Evolutionary conservation across 164 flowering plant species (phyloP).

Genomic region (Vitis vinifera): DNA sequence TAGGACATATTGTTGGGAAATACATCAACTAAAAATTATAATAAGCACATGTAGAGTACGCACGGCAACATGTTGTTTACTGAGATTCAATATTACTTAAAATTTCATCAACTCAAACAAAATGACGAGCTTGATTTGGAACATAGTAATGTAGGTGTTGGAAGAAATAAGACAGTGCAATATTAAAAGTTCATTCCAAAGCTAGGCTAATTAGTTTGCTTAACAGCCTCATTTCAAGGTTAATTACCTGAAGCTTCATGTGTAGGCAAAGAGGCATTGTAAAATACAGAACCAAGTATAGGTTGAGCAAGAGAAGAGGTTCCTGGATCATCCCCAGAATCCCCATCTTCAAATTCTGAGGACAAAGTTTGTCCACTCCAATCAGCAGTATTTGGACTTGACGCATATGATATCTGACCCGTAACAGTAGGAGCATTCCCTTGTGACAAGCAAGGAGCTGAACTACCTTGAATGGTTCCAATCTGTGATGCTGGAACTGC

Average conservation of each 20-base stretch:
- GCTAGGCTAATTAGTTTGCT: too few relatives aligned
- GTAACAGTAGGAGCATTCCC: constrained; percentile 30
- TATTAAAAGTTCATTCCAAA: too few relatives aligned
- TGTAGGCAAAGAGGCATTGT: constrained; percentile 20
- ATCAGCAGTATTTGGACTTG: constrained; percentile 42
- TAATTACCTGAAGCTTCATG: constrained; percentile 30
- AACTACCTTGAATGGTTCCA: constrained; percentile 29
- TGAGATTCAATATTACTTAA: neutral
- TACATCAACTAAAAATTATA: too few relatives aligned
- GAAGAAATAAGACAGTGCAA: neutral
- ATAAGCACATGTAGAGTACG: too few relatives aligned
- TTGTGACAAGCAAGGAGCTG: constrained; percentile 25
- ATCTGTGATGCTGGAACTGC: constrained; percentile 31
- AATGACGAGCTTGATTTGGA: too few relatives aligned
- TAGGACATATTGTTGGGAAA: neutral
- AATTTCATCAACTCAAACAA: too few relatives aligned
- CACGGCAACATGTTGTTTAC: neutral
- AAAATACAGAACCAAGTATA: constrained; percentile 17
- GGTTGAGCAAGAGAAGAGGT: constrained; percentile 26
- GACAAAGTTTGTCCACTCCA: constrained; percentile 42
- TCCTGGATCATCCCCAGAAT: constrained; percentile 35
- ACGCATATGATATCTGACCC: constrained; percentile 42
- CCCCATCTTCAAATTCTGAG: constrained; percentile 48
- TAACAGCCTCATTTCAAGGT: neutral
- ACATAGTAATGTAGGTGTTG: too few relatives aligned